Evolutionary conservation across 345 rosid species (phyloP), one percentile per base, ranked within the genome.

Genomic region (Limnanthes douglasii): DNA sequence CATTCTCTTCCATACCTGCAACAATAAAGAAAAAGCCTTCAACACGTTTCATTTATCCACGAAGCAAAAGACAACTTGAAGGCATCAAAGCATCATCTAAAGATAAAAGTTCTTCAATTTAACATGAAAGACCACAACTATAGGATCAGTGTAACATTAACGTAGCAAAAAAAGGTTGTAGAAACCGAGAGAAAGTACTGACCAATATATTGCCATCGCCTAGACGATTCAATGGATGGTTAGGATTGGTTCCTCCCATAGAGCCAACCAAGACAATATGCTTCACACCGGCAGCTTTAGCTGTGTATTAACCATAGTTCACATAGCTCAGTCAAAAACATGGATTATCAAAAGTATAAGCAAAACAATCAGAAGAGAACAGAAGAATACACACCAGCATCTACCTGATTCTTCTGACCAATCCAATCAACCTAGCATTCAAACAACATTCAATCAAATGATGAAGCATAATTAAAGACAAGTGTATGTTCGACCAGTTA

Each of bases 361-460:
- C 19, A 23, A 36, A 11, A 15, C n/a, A 52, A 46, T 23, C 37
- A 10, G 21, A 18, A 22, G 34, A 8, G 22, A 37, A 6, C 4
- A 50, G 24, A 9, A 21, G 33, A 31, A 33, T 16, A n/a, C 43
- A 41, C 54, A 78, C 92, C 95, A 11, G 72, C 75, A 72, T 83
- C 92, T 3, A 83, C 72, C 46, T 83, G 95, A 56, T 83, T 83
- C 51, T 75, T 83, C 73, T 74, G 95, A 18, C 95, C 95, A 52
- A 70, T 64, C 95, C 95, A 83, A 42, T 83, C 95, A 40, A 83
- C 92, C 95, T 83, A 50, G 20, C 11, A 43, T 5, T 4, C 21
- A 41, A 34, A 16, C 0, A 31, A 27, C 27, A 8, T 21, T 9
- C 31, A 41, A 48, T 42, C 45, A 59, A 34, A 35, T 37, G 7